phyloP scores from a whole-genome alignment of 352 stramenopile genomes.

The Lagenidium sp. region DNA sequence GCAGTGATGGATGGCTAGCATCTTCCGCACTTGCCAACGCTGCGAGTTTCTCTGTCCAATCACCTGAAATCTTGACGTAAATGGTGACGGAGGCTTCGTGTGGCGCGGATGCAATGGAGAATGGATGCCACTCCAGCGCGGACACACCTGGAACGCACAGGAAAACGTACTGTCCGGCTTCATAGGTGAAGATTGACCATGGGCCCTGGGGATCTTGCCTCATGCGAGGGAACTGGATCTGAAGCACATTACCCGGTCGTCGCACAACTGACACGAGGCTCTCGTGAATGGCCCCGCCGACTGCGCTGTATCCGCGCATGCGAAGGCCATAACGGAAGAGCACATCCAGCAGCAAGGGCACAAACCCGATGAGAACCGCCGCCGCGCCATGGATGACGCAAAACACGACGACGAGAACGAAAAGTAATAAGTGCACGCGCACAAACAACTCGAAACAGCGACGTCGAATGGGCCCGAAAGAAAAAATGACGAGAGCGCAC shows the following conservation, averaged over 20 bases:
- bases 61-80: slow-evolving; percentile 22
- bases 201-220: too few relatives aligned
- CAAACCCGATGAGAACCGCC: slow-evolving; percentile 21
- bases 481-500: slow-evolving; percentile 21
- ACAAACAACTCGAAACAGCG: slow-evolving; percentile 49
- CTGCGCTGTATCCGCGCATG: slow-evolving; percentile 16
- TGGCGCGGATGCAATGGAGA: slow-evolving; percentile 35
- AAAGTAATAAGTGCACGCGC: slow-evolving; percentile 36
- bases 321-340: slow-evolving; percentile 26
- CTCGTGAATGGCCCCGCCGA: too few relatives aligned
- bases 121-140: slow-evolving; percentile 44
- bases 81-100: slow-evolving; percentile 21
- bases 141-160: slow-evolving; percentile 35
- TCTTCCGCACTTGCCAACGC: too few relatives aligned
- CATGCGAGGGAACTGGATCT: too few relatives aligned
- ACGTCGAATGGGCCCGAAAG: slow-evolving; percentile 27
- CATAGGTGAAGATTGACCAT: too few relatives aligned
- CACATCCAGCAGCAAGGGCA: slow-evolving; percentile 26
- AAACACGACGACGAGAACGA: slow-evolving; percentile 27
- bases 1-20: neutral
- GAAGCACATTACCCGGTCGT: too few relatives aligned
- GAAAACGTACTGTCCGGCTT: slow-evolving; percentile 31
- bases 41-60: slow-evolving; percentile 27
- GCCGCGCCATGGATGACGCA: slow-evolving; percentile 29
- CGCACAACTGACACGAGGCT: too few relatives aligned